These are phyloP conservation scores for Lipomyces yarrowii DNA, from an alignment of 1,139 yeast genomes.

Conservation along the genomic window DNA sequence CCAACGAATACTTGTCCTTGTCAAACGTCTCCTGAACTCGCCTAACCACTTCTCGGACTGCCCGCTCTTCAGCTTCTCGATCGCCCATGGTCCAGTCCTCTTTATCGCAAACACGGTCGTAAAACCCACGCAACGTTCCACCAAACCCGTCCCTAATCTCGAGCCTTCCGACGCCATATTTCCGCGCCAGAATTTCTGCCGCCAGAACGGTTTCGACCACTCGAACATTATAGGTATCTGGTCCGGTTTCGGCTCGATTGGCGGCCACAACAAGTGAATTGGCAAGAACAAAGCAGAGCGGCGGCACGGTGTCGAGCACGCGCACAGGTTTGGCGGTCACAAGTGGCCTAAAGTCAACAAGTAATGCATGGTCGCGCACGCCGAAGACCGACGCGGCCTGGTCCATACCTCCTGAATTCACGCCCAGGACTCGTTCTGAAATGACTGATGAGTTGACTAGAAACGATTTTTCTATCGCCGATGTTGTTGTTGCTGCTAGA, in stretches of 20 bases:
- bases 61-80: constrained; percentile 35
- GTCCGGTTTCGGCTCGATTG: constrained; percentile 71
- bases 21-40: constrained; percentile 50
- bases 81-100: constrained; percentile 21
- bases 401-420: constrained; percentile 79
- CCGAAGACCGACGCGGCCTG: constrained; percentile 75
- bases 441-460: constrained; percentile 65
- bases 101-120: constrained; percentile 46
- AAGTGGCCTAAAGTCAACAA: constrained; percentile 64
- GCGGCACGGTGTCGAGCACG: constrained; percentile 50
- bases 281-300: constrained; percentile 61
- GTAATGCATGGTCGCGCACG: constrained; percentile 59
- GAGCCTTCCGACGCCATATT: constrained; percentile 49
- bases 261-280: constrained; percentile 60
- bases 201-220: constrained; percentile 72
- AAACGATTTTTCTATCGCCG: constrained; percentile 23
- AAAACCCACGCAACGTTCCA: constrained; percentile 61
- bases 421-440: constrained; percentile 73
- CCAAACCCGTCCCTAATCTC: constrained; percentile 63
- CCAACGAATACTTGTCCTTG: constrained; percentile 54
- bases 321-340: constrained; percentile 58
- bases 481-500: constrained; percentile 46
- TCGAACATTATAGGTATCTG: constrained; percentile 66
- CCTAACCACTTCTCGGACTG: constrained; percentile 50
- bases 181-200: constrained; percentile 58